Evolutionary conservation across 2,329 filamentous ascomycete genomes (phyloP).

Genomic region (Claviceps pazoutovae): DNA sequence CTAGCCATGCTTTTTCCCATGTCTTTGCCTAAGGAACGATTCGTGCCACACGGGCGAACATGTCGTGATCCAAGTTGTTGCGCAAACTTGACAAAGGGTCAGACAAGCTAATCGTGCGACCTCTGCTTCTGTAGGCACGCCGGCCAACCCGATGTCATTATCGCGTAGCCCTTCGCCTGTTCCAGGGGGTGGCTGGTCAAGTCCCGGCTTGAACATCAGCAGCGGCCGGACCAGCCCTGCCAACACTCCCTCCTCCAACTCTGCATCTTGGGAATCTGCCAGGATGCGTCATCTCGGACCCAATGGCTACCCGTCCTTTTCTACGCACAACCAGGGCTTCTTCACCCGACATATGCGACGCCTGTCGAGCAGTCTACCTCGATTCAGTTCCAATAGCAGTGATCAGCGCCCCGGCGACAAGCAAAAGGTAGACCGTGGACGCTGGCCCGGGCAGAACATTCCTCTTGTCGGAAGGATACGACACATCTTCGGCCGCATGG

Average conservation of each 20-base stretch:
- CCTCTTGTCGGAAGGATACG: constrained; percentile 34
- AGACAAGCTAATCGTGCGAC: constrained; percentile 3
- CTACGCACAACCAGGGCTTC: constrained; percentile 72
- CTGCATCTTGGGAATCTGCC: constrained; percentile 69
- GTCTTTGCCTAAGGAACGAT: not conserved
- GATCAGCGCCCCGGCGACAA: constrained; percentile 53
- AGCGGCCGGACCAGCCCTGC: constrained; percentile 57
- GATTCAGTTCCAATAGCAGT: constrained; percentile 41
- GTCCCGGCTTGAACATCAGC: constrained; percentile 60
- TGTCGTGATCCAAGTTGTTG: constrained; percentile 6
- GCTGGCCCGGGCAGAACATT: constrained; percentile 28
- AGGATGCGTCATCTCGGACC: constrained; percentile 63
- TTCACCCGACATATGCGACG: constrained; percentile 73
- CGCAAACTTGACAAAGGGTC: constrained; percentile 11
- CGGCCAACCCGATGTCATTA: constrained; percentile 57
- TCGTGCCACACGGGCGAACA: constrained; percentile 1
- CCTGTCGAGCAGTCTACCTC: constrained; percentile 65
- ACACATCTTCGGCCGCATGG: constrained; percentile 34
- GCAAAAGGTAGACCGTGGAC: constrained; percentile 55
- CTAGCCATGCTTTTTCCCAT: not conserved
- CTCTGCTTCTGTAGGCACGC: constrained; percentile 31
- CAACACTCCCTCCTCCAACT: constrained; percentile 35
- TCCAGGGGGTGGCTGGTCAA: constrained; percentile 77
- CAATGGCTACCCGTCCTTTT: constrained; percentile 64
- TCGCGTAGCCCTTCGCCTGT: constrained; percentile 80